phyloP scores from a whole-genome alignment of 257 asterid species.

The Solanum bulbocastanum region DNA sequence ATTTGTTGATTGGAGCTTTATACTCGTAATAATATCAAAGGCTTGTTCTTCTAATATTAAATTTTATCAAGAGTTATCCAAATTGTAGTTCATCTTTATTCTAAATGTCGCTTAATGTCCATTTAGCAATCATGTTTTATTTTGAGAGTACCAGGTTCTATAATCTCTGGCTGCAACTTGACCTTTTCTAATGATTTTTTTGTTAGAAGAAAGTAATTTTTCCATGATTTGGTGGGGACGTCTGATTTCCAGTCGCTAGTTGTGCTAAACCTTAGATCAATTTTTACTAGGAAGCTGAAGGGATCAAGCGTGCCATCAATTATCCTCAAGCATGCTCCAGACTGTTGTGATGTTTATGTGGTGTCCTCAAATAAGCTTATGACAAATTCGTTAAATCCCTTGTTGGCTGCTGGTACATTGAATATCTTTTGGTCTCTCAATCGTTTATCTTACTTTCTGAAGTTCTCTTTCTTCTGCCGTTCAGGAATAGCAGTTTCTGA shows the following conservation, averaged over 20 bases:
- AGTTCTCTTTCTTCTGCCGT: background rate
- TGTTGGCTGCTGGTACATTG: slow-evolving; percentile 36
- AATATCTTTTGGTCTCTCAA: background rate
- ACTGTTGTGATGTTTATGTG: slow-evolving; percentile 44
- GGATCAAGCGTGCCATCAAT: slow-evolving; percentile 56
- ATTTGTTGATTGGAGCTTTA: background rate
- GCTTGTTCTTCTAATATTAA: background rate
- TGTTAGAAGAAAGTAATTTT: background rate
- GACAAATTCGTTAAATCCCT: slow-evolving; percentile 39
- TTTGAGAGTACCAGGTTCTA: background rate
- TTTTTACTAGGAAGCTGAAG: slow-evolving; percentile 36
- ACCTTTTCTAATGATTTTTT: background rate
- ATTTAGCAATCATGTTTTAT: background rate
- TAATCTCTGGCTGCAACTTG: background rate
- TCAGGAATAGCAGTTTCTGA: background rate
- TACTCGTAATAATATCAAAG: background rate
- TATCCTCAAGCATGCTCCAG: slow-evolving; percentile 62
- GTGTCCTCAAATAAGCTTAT: slow-evolving; percentile 40
- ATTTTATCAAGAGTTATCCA: background rate
- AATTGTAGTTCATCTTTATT: background rate
- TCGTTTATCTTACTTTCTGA: background rate
- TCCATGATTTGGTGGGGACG: background rate
- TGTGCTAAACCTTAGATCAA: background rate
- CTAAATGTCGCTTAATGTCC: background rate
- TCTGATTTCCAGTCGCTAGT: background rate